A percentile compares a stretch with the other conserved stretches of the same genome.
These are phyloP conservation scores for Vanrija sp. DNA, from an alignment of 1,284 basidiomycete species.

Conservation along the genomic window DNA sequence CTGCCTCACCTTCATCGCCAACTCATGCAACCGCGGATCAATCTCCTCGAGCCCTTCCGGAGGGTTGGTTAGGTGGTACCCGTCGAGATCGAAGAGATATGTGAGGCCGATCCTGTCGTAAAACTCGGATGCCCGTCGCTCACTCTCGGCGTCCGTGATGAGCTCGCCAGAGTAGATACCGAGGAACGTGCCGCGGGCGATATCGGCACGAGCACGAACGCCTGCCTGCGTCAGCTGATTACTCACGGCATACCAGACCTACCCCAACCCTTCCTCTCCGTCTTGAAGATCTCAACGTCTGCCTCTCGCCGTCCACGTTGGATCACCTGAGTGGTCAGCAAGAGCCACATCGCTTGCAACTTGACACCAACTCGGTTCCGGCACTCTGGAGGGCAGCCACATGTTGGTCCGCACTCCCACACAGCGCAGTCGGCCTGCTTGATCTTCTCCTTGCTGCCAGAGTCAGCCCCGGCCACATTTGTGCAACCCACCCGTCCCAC, in stretches of 20 bases:
- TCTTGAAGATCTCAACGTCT: conserved; percentile 62
- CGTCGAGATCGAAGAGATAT: conserved; percentile 80
- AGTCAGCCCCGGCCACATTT: conserved; percentile 5
- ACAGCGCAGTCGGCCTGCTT: conserved; percentile 60
- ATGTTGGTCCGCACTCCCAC: conserved; percentile 80
- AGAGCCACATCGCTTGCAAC: neutral
- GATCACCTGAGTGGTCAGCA: conserved; percentile 58
- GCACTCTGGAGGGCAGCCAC: conserved; percentile 74
- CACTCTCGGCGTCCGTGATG: conserved; percentile 62
- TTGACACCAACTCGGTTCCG: conserved; percentile 66
- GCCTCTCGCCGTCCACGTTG: conserved; percentile 70
- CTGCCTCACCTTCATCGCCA: conserved; percentile 25
- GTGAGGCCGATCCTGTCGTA: conserved; percentile 75
- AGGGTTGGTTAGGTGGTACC: conserved; percentile 58
- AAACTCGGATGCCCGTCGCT: conserved; percentile 58
- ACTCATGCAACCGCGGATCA: conserved; percentile 32
- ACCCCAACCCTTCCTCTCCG: conserved; percentile 19
- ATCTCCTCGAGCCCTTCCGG: conserved; percentile 36
- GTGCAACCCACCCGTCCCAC: conserved; percentile 54
- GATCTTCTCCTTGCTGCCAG: conserved; percentile 52
- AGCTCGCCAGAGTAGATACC: conserved; percentile 83
- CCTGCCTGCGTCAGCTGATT: no score
- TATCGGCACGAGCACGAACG: conserved; percentile 45
- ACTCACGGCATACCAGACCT: neutral
- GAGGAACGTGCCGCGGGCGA: conserved; percentile 66